phyloP scores from a whole-genome alignment of 805 yeast genomes.

The Cyberlindnera mycetangii region DNA sequence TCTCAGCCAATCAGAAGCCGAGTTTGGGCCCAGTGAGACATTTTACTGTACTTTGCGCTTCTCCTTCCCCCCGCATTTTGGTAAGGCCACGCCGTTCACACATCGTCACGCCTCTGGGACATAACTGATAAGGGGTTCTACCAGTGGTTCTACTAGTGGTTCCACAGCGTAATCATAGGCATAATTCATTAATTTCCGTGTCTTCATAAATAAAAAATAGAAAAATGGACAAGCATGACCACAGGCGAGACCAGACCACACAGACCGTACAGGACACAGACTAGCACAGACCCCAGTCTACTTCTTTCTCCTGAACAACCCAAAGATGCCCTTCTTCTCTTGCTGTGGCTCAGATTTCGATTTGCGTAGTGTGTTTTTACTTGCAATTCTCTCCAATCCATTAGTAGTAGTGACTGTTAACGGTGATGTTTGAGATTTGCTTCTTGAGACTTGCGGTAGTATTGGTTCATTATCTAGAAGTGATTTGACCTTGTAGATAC shows the following conservation, averaged over 20 bases:
- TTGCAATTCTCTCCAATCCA: constrained; percentile 4
- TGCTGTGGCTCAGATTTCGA: constrained; percentile 10
- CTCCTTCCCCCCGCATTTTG: constrained; percentile 14
- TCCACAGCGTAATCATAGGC: no score
- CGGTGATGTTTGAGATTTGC: constrained; percentile 16
- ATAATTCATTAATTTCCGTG: no score
- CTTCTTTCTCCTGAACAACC: constrained; percentile 19
- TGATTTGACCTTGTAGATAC: constrained; percentile 25
- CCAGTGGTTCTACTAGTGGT: no score
- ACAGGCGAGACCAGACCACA: no score
- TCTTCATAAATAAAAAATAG: no score
- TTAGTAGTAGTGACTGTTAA: constrained; percentile 5
- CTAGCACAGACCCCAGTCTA: no score
- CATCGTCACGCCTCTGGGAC: background rate
- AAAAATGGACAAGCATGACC: no score
- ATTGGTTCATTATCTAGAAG: constrained; percentile 20
- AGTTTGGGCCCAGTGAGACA: no score
- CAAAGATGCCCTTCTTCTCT: constrained; percentile 17
- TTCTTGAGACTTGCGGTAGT: constrained; percentile 8
- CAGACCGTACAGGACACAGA: no score
- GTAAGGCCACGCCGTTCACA: background rate
- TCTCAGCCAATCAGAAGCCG: no score
- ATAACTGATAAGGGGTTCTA: no score
- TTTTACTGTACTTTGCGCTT: no score
- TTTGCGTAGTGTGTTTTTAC: constrained; percentile 11